phyloP scores from a whole-genome alignment of 108 stramenopile genomes.

The Nitzschia putrida region DNA sequence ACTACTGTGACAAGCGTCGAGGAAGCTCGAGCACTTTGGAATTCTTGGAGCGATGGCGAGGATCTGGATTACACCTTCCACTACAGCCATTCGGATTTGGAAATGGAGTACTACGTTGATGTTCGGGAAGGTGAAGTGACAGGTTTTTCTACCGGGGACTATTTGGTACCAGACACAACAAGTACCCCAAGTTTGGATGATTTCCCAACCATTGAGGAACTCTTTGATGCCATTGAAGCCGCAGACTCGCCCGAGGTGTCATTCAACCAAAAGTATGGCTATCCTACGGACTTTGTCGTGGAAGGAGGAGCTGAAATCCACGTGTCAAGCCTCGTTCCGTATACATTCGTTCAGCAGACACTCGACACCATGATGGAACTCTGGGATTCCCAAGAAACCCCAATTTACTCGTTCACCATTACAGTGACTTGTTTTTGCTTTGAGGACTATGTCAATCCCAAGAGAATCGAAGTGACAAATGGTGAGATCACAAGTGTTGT shows the following conservation, averaged over 20 bases:
- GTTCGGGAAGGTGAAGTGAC: constrained; percentile 3
- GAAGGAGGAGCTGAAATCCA: background rate
- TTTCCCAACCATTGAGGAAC: constrained; percentile 2
- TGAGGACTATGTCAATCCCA: constrained; percentile 5
- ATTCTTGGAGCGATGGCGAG: background rate
- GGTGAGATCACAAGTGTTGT: background rate
- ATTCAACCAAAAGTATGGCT: constrained; percentile 18
- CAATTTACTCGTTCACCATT: background rate
- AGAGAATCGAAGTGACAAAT: background rate
- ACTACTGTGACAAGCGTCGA: background rate
- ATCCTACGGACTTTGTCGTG: background rate
- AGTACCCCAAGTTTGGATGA: background rate
- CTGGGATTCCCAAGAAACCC: constrained; percentile 1
- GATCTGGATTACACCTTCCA: constrained; percentile 10
- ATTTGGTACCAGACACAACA: too few species aligned
- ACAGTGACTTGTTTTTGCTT: background rate
- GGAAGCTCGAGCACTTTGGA: constrained; percentile 13
- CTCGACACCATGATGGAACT: background rate
- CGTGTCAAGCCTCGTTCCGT: constrained; percentile 2
- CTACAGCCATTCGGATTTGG: background rate
- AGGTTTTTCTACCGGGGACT: background rate
- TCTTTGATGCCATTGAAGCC: constrained; percentile 5
- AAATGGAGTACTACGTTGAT: constrained; percentile 6
- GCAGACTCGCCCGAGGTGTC: background rate
- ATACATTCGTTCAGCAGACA: constrained; percentile 2